phyloP scores from a whole-genome alignment of 768 basidiomycete genomes.

The Mycena venus region DNA sequence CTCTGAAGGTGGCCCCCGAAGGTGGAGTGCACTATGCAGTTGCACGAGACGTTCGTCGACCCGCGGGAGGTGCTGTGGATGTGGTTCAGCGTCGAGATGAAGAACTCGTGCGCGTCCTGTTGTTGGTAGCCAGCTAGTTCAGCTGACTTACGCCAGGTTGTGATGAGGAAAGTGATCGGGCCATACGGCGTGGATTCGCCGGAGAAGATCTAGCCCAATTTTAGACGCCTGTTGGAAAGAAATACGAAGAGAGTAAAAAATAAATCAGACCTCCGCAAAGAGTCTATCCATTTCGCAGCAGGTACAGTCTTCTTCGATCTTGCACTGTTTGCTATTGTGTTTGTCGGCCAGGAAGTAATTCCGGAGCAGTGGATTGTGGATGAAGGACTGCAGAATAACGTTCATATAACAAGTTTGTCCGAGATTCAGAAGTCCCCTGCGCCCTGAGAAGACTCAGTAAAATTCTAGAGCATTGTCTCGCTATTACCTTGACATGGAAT shows the following conservation, averaged over 20 bases:
- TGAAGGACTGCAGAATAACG: constrained; percentile 89
- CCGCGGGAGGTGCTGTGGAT: constrained; percentile 86
- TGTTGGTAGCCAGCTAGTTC: constrained; percentile 94
- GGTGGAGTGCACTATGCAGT: constrained; percentile 91
- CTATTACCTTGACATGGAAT: constrained; percentile 79
- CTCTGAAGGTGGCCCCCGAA: constrained; percentile 91
- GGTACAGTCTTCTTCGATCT: constrained; percentile 74
- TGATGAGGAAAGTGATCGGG: constrained; percentile 85
- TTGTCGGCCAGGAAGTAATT: constrained; percentile 93
- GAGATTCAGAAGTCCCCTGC: constrained; percentile 89
- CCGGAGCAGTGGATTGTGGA: constrained; percentile 90
- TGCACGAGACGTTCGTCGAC: constrained; percentile 83
- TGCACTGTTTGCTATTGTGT: constrained; percentile 84
- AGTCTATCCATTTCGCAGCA: constrained; percentile 95
- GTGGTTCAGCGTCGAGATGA: constrained; percentile 87
- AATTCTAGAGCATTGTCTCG: no score
- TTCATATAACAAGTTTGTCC: constrained; percentile 97
- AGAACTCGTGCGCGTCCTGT: constrained; percentile 94
- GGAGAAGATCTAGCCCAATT: constrained; percentile 62
- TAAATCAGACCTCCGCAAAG: constrained; percentile 77
- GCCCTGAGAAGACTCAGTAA: constrained; percentile 57
- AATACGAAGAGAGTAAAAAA: not conserved
- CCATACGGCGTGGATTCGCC: constrained; percentile 76
- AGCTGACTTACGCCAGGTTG: constrained; percentile 84
- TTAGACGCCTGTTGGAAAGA: not conserved